Conservation (phyloP, 208 protist genomes). For the Wallacemonas sp. region DNA sequence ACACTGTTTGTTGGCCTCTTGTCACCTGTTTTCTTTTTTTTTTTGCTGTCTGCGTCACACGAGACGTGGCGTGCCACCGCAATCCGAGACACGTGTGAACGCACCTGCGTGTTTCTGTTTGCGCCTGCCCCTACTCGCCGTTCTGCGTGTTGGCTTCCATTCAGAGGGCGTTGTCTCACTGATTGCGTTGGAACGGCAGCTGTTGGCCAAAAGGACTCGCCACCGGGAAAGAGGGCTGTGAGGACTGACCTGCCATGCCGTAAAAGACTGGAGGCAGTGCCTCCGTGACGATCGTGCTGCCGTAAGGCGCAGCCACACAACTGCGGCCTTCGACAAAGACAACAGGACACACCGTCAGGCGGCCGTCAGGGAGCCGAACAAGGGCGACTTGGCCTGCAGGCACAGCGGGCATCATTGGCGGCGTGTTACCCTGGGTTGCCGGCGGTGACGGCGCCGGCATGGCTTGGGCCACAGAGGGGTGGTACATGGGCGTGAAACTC, state of each 20-base stretch:
- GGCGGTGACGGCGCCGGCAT: not conserved
- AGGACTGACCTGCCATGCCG: not conserved
- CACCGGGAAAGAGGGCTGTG: not conserved
- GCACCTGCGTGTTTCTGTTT: too few relatives aligned
- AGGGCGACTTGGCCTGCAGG: conserved; percentile 9
- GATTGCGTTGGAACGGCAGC: not conserved
- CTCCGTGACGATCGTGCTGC: conserved; percentile 1
- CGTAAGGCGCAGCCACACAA: not conserved
- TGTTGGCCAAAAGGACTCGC: not conserved
- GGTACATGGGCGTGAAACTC: too few relatives aligned
- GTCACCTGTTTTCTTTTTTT: not conserved
- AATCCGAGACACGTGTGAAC: too few relatives aligned
- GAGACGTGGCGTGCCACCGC: too few relatives aligned
- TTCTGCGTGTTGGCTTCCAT: too few relatives aligned
- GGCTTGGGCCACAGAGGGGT: too few relatives aligned
- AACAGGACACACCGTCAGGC: conserved; percentile 15
- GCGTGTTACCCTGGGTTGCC: too few relatives aligned
- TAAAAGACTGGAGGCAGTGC: not conserved
- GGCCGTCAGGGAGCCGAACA: conserved; percentile 19
- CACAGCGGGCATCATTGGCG: too few relatives aligned
- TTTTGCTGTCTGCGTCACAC: too few relatives aligned
- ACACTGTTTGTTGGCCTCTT: not conserved
- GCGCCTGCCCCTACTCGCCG: too few relatives aligned
- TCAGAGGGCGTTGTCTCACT: not conserved
- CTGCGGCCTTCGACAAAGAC: not conserved